Base-by-base conservation (phyloP, 768 basidiomycete genomes). In the Pulveroboletus sp. region DNA sequence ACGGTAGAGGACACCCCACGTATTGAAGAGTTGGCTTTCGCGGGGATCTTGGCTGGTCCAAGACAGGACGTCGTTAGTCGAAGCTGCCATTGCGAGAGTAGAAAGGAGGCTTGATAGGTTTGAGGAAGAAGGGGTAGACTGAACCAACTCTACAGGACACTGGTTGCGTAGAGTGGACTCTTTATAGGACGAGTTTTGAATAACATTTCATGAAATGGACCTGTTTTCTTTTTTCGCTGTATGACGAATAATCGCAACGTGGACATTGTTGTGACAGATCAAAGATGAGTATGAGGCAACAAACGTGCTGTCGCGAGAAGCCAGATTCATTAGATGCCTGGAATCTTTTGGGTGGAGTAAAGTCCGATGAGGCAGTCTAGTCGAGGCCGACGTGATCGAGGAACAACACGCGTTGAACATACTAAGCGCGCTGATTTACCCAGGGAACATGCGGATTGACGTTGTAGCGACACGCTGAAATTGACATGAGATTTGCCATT, bases 1-100 rank as follows among this genome's bases (percentile, higher is more conserved):
- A 62, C 87, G 85, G 70, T 90, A 91, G 55, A 87, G 73, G 45
- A 88, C 76, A 50, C 88, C 88, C 80, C 82, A 88, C 27, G 81
- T 77, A 61, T 87, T 89, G 72, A 90, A 92, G 50, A 93, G 76
- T 43, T 80, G 75, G 61, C 90, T 92, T 66, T 90, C 84, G 41
- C 87, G 84, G 59, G 87, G 85, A 68, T 92, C 89, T 59, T 85
- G 82, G 69, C 85, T 89, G 39, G 90, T 91, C 90, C 90, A 93
- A 45, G 84, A 88, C 65, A 90, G 79, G 41, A 89, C 74, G 51
- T 90, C 87, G 68, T 82, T 79, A 49, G 79, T 72, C 48, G 75
- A 62, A 59, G 75, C 69, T 40, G 77, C 62, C 79, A 81, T 82
- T 52, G 53, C 63, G 59, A 62, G 61, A 48, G 75, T 67, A 57